Evolutionary conservation across 2,329 filamentous ascomycete genomes (phyloP).

Genomic region (Talaromyces sp.): DNA sequence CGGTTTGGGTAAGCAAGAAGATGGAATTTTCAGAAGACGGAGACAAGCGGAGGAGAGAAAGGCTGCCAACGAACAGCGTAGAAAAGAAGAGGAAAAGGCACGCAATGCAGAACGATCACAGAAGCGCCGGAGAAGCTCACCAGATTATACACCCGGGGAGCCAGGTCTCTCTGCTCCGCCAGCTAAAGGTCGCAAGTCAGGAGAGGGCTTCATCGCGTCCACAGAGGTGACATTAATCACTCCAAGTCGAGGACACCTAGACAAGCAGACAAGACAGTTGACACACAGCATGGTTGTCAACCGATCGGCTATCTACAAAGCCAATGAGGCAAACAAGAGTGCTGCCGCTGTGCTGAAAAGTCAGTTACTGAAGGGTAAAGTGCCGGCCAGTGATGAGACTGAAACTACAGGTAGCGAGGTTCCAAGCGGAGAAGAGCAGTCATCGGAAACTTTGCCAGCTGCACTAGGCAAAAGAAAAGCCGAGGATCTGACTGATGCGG

Average conservation of each 20-base stretch:
- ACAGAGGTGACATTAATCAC: constrained; percentile 56
- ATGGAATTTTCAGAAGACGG: constrained; percentile 84
- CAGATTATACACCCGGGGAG: constrained; percentile 43
- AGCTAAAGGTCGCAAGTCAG: constrained; percentile 27
- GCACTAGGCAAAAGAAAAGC: constrained; percentile 60
- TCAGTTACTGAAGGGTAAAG: constrained; percentile 58
- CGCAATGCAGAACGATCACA: constrained; percentile 45
- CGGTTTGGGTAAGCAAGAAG: constrained; percentile 87
- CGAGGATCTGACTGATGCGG: constrained; percentile 59
- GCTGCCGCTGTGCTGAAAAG: constrained; percentile 85
- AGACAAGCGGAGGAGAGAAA: constrained; percentile 81
- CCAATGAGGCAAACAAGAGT: constrained; percentile 86
- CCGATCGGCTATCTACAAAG: constrained; percentile 60
- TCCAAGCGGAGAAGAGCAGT: constrained; percentile 23
- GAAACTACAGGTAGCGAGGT: constrained; percentile 24
- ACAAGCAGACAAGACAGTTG: constrained; percentile 58
- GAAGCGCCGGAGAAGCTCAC: constrained; percentile 45
- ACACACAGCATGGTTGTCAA: constrained; percentile 90
- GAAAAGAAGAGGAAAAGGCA: constrained; percentile 66
- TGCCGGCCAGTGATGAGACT: constrained; percentile 20
- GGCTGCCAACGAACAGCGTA: constrained; percentile 73
- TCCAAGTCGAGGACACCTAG: constrained; percentile 52
- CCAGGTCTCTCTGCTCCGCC: constrained; percentile 20
- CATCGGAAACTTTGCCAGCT: constrained; percentile 31
- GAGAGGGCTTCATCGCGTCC: constrained; percentile 37